Evolutionary conservation across 257 asterid genomes (phyloP).

Genomic region (Forsythia viridissima): DNA sequence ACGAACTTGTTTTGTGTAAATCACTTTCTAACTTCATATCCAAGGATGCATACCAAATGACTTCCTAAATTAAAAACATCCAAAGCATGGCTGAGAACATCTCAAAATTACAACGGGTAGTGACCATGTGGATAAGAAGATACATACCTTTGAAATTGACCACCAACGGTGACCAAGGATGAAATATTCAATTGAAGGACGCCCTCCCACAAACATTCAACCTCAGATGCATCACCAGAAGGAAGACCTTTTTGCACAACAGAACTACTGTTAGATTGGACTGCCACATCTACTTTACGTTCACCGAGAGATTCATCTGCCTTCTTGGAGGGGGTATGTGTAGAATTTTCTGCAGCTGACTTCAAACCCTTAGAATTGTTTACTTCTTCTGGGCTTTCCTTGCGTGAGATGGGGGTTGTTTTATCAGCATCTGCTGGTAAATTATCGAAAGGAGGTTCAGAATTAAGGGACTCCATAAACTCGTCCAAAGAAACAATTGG

Average conservation of each 20-base stretch:
- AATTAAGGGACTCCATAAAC: constrained; percentile 93
- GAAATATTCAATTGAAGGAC: constrained; percentile 63
- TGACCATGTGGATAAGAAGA: not conserved
- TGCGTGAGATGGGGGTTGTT: constrained; percentile 30
- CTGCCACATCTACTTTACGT: constrained; percentile 20
- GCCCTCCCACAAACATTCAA: constrained; percentile 73
- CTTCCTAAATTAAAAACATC: not conserved
- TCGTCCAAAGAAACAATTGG: constrained; percentile 93
- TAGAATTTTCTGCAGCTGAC: constrained; percentile 42
- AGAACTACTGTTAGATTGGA: constrained; percentile 33
- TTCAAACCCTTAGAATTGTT: constrained; percentile 28
- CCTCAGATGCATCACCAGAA: constrained; percentile 24
- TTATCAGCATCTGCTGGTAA: constrained; percentile 51
- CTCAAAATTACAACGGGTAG: not conserved
- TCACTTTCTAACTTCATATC: not conserved
- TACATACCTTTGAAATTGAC: constrained; percentile 68
- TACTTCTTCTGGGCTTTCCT: constrained; percentile 41
- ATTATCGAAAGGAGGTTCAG: constrained; percentile 89
- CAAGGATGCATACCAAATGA: not conserved
- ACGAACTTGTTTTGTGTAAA: not conserved
- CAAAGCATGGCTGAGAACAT: not conserved
- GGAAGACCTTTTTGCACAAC: constrained; percentile 34
- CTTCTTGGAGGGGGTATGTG: constrained; percentile 39
- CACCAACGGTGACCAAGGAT: constrained; percentile 58
- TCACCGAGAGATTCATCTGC: constrained; percentile 33